A percentile compares a stretch with the other conserved stretches of the same genome.
These are phyloP conservation scores for Fusarium xyrophilum DNA, from an alignment of 2,329 filamentous ascomycete species.

Conservation along the genomic window DNA sequence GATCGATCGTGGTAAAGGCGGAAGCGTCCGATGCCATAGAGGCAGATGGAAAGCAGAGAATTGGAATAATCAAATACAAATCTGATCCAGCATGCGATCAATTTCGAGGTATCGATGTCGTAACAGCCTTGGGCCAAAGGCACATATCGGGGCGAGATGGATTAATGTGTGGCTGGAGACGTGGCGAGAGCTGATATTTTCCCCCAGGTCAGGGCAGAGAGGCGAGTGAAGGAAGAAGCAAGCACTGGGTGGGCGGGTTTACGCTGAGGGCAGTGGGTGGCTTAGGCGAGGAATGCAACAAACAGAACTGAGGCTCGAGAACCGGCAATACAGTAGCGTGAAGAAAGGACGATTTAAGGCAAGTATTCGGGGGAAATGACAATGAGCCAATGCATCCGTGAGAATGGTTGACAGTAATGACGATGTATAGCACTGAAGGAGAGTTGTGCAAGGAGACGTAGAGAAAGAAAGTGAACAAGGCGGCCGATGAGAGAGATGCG, in stretches of 20 bases:
- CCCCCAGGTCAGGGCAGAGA: conserved; percentile 32
- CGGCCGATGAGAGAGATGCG: conserved; percentile 37
- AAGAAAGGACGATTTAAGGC: conserved; percentile 21
- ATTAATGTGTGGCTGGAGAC: conserved; percentile 52
- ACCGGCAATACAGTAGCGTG: conserved; percentile 16
- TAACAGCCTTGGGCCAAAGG: conserved; percentile 40
- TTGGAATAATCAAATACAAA: conserved; percentile 28
- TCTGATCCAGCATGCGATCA: conserved; percentile 35
- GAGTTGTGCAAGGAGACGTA: conserved; percentile 31
- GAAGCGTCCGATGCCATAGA: conserved; percentile 63
- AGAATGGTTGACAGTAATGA: conserved; percentile 29
- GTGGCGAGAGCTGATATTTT: conserved; percentile 53
- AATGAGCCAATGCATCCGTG: conserved; percentile 23
- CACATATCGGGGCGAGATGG: conserved; percentile 48
- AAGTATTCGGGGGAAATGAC: conserved; percentile 6
- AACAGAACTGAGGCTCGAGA: conserved; percentile 36
- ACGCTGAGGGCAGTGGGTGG: conserved; percentile 36
- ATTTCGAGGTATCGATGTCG: conserved; percentile 36
- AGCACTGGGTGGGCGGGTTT: conserved; percentile 30
- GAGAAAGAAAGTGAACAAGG: conserved; percentile 33
- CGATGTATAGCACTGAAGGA: conserved; percentile 24
- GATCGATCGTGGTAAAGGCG: conserved; percentile 61
- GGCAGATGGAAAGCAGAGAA: conserved; percentile 34
- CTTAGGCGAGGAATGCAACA: conserved; percentile 31
- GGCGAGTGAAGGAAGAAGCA: conserved; percentile 31